Percentiles rank a stretch among this genome's conserved stretches.
Evolutionary conservation across 331 rosid species (phyloP).

Genomic region (Spiraea crenata): DNA sequence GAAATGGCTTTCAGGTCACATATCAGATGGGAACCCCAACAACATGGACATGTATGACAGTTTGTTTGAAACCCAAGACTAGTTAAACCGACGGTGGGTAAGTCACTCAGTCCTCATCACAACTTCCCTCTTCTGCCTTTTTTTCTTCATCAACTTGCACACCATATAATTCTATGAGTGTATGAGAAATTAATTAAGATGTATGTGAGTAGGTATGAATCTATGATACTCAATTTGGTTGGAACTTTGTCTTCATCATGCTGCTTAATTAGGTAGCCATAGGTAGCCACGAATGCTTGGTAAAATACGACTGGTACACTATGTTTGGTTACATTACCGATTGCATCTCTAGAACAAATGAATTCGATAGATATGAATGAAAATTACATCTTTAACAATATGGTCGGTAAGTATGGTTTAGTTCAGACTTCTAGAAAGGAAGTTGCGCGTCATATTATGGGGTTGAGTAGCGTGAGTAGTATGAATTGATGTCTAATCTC

Average conservation of each 20-base stretch:
- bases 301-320: too few relatives aligned
- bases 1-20: constrained; percentile 61
- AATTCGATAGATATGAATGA: too few relatives aligned
- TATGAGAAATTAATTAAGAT: neutral
- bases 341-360: too few relatives aligned
- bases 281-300: neutral
- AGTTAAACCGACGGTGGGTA: constrained; percentile 48
- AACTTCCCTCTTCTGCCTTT: neutral
- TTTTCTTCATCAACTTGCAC: neutral
- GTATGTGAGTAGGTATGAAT: neutral
- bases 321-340: too few relatives aligned
- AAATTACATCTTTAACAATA: too few relatives aligned
- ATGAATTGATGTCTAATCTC: neutral
- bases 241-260: neutral
- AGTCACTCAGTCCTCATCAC: constrained; percentile 12
- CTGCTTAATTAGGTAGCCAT: too few relatives aligned
- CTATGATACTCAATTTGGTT: neutral
- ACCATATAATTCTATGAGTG: neutral
- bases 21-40: constrained; percentile 36
- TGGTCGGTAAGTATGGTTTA: too few relatives aligned
- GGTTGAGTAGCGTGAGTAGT: too few relatives aligned
- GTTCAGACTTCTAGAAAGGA: too few relatives aligned
- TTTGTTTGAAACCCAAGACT: constrained; percentile 46
- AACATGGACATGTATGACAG: constrained; percentile 28
- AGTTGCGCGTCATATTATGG: too few relatives aligned